phyloP scores from a whole-genome alignment of 2,329 filamentous ascomycete species.

The Karstenula rhodostoma region DNA sequence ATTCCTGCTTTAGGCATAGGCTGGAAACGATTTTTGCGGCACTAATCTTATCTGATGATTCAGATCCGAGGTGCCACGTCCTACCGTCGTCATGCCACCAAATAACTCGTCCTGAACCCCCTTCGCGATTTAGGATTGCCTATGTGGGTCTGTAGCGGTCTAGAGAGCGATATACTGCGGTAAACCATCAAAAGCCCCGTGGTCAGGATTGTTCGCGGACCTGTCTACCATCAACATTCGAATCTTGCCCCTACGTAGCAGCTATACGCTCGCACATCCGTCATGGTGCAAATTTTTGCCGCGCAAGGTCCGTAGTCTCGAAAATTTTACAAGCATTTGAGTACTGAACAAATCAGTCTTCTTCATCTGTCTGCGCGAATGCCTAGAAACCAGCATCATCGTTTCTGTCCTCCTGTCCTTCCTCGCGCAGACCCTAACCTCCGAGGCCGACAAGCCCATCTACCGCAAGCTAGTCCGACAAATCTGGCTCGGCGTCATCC shows the following conservation, averaged over 20 bases:
- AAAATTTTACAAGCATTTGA: background rate
- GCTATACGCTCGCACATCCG: background rate
- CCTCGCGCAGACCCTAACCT: conserved; percentile 79
- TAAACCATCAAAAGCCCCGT: background rate
- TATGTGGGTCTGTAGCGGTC: background rate
- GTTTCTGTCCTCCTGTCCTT: conserved; percentile 85
- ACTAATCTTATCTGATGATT: background rate
- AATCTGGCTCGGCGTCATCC: conserved; percentile 71
- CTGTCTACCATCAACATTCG: background rate
- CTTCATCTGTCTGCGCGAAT: conserved; percentile 89
- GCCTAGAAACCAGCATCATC: conserved; percentile 82
- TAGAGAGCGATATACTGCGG: background rate
- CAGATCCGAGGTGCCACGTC: background rate
- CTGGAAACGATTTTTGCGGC: background rate
- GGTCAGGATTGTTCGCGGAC: background rate
- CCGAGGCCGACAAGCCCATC: conserved; percentile 65
- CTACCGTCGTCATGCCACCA: background rate
- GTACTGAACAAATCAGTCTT: conserved; percentile 64
- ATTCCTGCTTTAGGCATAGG: background rate
- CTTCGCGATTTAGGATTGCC: background rate
- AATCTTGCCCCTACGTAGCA: background rate
- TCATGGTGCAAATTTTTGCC: background rate
- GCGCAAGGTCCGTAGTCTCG: background rate
- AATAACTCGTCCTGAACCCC: background rate
- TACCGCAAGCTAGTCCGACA: conserved; percentile 75